A percentile compares a stretch with the other conserved stretches of the same genome.
These are phyloP conservation scores for Ambrosia trifida DNA, from an alignment of 129 eudicot genomes.

Conservation along the genomic window DNA sequence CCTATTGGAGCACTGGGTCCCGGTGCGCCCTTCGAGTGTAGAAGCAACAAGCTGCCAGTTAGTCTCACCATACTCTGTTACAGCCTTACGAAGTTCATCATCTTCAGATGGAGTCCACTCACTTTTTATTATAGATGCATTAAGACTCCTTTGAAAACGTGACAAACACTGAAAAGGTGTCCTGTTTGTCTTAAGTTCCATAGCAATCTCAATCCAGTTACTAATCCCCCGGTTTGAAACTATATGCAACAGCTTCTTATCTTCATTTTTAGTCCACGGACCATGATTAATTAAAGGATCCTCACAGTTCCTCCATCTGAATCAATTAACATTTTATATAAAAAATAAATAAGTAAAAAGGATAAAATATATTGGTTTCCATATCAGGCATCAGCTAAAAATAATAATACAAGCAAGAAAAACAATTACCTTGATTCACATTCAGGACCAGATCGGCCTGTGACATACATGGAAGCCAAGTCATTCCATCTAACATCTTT, in stretches of 20 bases:
- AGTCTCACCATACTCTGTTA: constrained; percentile 69
- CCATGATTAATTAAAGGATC: constrained; percentile 62
- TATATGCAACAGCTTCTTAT: constrained; percentile 56
- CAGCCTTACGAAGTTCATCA: constrained; percentile 70
- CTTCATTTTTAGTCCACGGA: constrained; percentile 60
- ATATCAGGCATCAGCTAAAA: neutral
- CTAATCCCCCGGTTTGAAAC: constrained; percentile 55
- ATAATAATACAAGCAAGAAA: neutral
- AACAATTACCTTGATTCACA: constrained; percentile 73
- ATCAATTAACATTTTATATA: constrained; percentile 13
- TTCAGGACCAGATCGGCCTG: constrained; percentile 71
- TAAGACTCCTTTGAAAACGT: constrained; percentile 91
- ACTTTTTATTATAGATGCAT: constrained; percentile 73
- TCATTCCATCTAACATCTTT: constrained; percentile 79
- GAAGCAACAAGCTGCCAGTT: constrained; percentile 90
- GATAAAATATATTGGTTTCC: neutral
- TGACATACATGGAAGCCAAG: constrained; percentile 57
- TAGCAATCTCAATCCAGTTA: constrained; percentile 76
- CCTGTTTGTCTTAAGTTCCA: constrained; percentile 57
- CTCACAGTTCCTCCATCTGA: constrained; percentile 79
- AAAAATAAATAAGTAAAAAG: too few relatives aligned
- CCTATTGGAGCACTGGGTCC: constrained; percentile 96
- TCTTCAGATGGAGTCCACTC: constrained; percentile 85
- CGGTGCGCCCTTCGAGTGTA: constrained; percentile 73
- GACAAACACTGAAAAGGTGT: constrained; percentile 87